Base-by-base conservation (phyloP, 495 filamentous ascomycete genomes). In the Schizothecium vesticola region DNA sequence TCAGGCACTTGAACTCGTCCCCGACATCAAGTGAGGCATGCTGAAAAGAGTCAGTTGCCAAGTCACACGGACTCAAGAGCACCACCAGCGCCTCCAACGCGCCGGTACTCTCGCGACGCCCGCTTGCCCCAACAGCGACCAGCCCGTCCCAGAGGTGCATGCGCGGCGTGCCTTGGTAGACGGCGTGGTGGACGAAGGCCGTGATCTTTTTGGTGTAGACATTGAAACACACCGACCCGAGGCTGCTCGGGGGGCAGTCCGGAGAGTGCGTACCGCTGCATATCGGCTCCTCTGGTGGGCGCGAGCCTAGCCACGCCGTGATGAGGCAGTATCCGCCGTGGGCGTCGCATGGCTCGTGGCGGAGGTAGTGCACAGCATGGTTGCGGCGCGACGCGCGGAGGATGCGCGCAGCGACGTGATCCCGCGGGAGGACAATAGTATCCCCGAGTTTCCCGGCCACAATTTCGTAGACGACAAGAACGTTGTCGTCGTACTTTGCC, bases 221-320 rank as follows among this genome's bases (percentile, higher is more conserved):
- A 61, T 69, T 69, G 67, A 69, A 69, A 29, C 51, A 64, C 25
- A 69, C 67, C 1, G 67, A 69, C 1, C 56, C 67, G 7, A 69
- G 57, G 7, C 61, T 33, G 10, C 31, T 22, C 21, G 28, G 16
- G n/a, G 24, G 56, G 10, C 31, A 56, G 56, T 25, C 19, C 1
- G 8, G 29, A 11, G 26, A 59, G 51, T 36, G n/a, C 1, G 61
- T 21, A 7, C 55, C 43, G 23, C 2, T 7, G 19, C 58, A 61
- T 6, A 69, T 26, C 2, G 43, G 43, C 43, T 51, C 43, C 19
- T 51, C 43, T n/a, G 43, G 43, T 2, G 43, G 6, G 19, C 43
- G 43, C 43, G 43, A 51, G 6, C 43, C 43, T 8, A 51, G 43
- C 61, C 61, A 64, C 16, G 67, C 61, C 11, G 67, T 69, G 22